Percentiles rank a stretch among this genome's conserved stretches.
phyloP scores from a whole-genome alignment of 2,329 filamentous ascomycete genomes.

The Ophiostoma angusticollis region DNA sequence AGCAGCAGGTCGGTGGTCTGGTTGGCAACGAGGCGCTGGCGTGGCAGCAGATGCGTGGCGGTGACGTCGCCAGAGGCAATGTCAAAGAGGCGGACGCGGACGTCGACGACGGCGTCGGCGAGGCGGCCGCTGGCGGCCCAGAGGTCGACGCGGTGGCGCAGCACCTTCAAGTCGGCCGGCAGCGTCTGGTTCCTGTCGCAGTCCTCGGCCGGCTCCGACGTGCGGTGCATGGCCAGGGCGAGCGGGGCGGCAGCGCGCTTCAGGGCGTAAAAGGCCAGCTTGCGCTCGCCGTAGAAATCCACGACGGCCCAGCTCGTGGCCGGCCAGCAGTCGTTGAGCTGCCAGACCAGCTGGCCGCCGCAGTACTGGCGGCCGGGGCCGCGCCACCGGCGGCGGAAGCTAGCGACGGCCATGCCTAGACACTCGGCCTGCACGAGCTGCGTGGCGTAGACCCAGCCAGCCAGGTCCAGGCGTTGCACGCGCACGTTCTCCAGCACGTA shows the following conservation, averaged over 20 bases:
- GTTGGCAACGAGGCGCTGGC: no score
- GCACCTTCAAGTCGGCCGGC: no score
- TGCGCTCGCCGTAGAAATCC: constrained; percentile 51
- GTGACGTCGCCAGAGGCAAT: no score
- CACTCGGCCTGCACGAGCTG: constrained; percentile 39
- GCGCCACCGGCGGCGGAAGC: constrained; percentile 48
- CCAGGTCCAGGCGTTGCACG: not conserved
- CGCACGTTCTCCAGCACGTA: constrained; percentile 64
- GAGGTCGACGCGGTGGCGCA: no score
- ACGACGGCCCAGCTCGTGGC: constrained; percentile 53
- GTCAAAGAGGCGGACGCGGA: no score
- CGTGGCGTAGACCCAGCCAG: constrained; percentile 17
- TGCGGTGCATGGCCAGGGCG: constrained; percentile 37
- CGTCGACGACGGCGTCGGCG: no score
- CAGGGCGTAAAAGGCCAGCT: constrained; percentile 39
- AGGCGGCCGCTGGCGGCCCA: no score
- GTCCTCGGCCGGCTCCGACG: no score
- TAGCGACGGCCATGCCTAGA: constrained; percentile 31
- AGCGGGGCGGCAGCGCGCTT: constrained; percentile 45
- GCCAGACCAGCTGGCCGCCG: constrained; percentile 55
- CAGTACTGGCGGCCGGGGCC: constrained; percentile 31
- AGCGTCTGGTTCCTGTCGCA: no score
- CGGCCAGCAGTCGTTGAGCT: constrained; percentile 59
- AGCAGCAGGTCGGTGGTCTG: no score
- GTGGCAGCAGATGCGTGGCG: no score